Base-by-base conservation (phyloP, 805 yeast genomes). In the Ogataea glucozyma region DNA sequence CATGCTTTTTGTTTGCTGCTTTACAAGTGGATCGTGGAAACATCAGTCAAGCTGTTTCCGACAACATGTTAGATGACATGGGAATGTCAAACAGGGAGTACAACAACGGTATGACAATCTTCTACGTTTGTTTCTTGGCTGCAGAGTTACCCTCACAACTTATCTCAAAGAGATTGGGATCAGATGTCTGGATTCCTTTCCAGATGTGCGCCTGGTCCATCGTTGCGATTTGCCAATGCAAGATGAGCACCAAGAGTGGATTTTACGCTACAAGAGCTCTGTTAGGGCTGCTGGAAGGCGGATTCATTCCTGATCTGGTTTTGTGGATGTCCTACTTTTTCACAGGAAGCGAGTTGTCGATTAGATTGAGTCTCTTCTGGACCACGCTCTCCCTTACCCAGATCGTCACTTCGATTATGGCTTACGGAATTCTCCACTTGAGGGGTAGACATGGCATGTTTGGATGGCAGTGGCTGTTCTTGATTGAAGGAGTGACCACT, bases 91-190 rank as follows among this genome's bases (percentile, higher is more conserved):
- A 83, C 11, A 65, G 75, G 51, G 76, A 82, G 44, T 80, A 72
- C 57, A 83, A 83, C 58, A 56, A 68, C 29, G 88, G 85, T 17
- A 73, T 69, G 46, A 78, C 83, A 4, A 67, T 82, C 30, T 74
- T 74, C 52, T 65, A 70, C 46, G 65, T 78, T 6, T 66, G 75
- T 34, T 82, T 83, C 53, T 58, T 81, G 39, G 52, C 64, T 17
- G 76, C 83, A 13, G 88, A 83, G 57, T 58, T 82, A 10, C 88
- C 88, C 0, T 79, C 85, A 2, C 86, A 82, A 54, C 65, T 82
- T 49, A 66, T 82, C 23, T 75, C 84, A n/a, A 81, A 83, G 58
- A 70, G 69, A 40, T 40, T 82, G 26, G 88, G 88, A 11, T 76
- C 84, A 3, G 86, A 81, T 53, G 52, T 68, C 19, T 79, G 83